Conservation (phyloP, 805 yeast species). For the Lipomyces sp. region DNA sequence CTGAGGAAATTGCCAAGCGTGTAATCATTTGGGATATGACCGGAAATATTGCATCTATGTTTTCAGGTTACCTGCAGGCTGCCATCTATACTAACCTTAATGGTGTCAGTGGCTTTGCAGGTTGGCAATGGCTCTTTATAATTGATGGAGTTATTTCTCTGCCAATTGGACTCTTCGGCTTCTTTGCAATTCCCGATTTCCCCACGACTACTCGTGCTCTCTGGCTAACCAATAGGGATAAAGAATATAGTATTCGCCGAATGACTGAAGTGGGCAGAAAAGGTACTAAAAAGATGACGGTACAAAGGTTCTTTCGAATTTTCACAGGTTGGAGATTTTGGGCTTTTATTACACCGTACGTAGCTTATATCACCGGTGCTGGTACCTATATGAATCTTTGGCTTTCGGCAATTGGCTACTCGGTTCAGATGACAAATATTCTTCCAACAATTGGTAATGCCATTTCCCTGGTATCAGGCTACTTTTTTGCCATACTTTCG, state of each 20-base stretch:
- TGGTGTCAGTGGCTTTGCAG: slow-evolving; percentile 52
- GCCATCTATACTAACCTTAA: slow-evolving; percentile 53
- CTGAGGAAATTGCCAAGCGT: slow-evolving; percentile 51
- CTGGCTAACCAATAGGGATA: slow-evolving; percentile 10
- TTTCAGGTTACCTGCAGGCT: slow-evolving; percentile 52
- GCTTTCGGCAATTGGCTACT: slow-evolving; percentile 41
- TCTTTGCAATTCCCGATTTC: slow-evolving; percentile 31
- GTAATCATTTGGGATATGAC: slow-evolving; percentile 61
- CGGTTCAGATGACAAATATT: slow-evolving; percentile 42
- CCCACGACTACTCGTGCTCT: slow-evolving; percentile 17
- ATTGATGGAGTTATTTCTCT: slow-evolving; percentile 59
- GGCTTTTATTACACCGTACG: slow-evolving; percentile 33
- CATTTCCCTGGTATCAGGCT: slow-evolving; percentile 42
- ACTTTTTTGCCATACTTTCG: slow-evolving; percentile 43
- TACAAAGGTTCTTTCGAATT: slow-evolving; percentile 24
- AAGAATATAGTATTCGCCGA: slow-evolving; percentile 18
- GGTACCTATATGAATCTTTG: slow-evolving; percentile 40
- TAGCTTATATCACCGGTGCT: slow-evolving; percentile 31
- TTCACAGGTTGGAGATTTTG: slow-evolving; percentile 32
- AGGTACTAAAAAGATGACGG: slow-evolving; percentile 30
- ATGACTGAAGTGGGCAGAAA: slow-evolving; percentile 32
- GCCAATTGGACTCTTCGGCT: slow-evolving; percentile 49
- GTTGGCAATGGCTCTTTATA: slow-evolving; percentile 71
- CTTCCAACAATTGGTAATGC: slow-evolving; percentile 47
- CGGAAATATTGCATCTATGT: slow-evolving; percentile 62